Evolutionary conservation across 2,329 filamentous ascomycete species (phyloP), one percentile per base, ranked within the genome.

Genomic region (Sclerotinia trifoliorum): DNA sequence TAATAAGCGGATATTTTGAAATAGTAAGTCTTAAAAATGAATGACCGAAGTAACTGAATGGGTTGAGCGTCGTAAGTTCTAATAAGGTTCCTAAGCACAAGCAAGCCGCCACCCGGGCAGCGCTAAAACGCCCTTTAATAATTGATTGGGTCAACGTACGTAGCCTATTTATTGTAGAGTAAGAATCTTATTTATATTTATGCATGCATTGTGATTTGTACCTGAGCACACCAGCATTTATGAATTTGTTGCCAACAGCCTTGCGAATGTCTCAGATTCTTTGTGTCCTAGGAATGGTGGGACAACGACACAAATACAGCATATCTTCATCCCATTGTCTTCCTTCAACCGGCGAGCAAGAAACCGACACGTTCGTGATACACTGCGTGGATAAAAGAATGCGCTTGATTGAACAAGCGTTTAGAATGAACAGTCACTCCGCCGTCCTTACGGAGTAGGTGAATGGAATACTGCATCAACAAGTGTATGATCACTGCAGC

Each of bases 41-140:
- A 61, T 61, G 26, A 17, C 35, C 5, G 11, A 19, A 11, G 26
- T 61, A 32, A 5, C 3, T 5, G 29, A 39, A 21, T 46, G 24
- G 17, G 19, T 62, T 13, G 21, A 21, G 13, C 10, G 58, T 61
- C 21, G 42, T 62, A 62, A 62, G 46, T 49, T 35, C 29, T 35
- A 29, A 21, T 32, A 24, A 62, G 13, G 58, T 49, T 62, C 44
- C 56, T 44, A 49, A 62, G 29, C 32, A 56, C 21, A 49, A 49
- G 54, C 32, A 42, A 56, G 17, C 29, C 60, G 60, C 60, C 60
- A 63, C 60, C 32, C 46, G 46, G 21, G 32, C n/a, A 49, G 17
- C 46, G 29, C 32, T 26, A 62, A 32, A 62, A 51, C 60, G 29
- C 60, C 46, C 8, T 51, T 1, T 51, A 21, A 24, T 51, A 21